These are phyloP conservation scores for Syncephalastrum sp. DNA, from an alignment of 371 early-diverging fungal species.

Conservation along the genomic window DNA sequence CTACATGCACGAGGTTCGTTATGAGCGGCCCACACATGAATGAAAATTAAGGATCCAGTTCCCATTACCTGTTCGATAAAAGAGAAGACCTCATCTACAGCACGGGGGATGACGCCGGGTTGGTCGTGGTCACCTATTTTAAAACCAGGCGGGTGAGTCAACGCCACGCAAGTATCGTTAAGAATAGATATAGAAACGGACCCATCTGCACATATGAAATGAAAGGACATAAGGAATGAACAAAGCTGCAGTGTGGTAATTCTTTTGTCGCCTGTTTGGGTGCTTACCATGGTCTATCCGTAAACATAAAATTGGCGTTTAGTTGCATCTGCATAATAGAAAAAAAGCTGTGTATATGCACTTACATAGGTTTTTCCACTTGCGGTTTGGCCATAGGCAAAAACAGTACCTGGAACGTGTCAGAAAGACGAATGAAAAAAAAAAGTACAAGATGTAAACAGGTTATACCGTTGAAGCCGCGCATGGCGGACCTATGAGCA, in stretches of 20 bases:
- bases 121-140: constrained; percentile 15
- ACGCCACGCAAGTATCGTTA: no score
- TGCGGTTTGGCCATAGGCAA: constrained; percentile 84
- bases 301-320: constrained; percentile 1
- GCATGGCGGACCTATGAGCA: constrained; percentile 14
- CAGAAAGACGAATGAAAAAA: neutral
- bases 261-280: no score
- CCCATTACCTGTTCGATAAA: constrained; percentile 43
- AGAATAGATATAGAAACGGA: constrained; percentile 5
- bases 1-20: no score
- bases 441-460: no score
- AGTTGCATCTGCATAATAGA: neutral
- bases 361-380: constrained; percentile 76
- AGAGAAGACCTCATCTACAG: constrained; percentile 55
- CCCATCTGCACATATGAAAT: constrained; percentile 23
- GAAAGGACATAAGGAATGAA: no score
- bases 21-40: neutral
- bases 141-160: no score
- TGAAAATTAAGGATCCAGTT: no score
- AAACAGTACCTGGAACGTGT: constrained; percentile 59
- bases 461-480: constrained; percentile 19
- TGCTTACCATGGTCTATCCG: constrained; percentile 26
- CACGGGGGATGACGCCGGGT: constrained; percentile 57
- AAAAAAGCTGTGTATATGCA: neutral
- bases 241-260: no score